Conservation (phyloP, 306 rosid genomes). For the Vicia faba region DNA sequence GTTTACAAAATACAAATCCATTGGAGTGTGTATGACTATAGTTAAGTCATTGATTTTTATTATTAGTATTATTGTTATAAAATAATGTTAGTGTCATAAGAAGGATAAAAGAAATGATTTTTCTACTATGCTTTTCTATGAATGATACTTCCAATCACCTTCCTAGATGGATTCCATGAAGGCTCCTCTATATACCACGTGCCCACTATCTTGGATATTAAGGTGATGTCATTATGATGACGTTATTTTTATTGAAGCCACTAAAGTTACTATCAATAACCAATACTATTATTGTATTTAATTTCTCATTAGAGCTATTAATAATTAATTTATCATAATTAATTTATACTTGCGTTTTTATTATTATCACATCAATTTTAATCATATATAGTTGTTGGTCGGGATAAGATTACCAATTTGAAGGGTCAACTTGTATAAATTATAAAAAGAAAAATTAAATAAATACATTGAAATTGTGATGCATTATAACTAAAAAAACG, state of each 20-base stretch:
- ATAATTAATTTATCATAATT: no score
- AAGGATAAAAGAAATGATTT: neutral
- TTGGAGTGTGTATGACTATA: conserved; percentile 4
- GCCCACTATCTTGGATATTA: conserved; percentile 27
- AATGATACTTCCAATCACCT: conserved; percentile 48
- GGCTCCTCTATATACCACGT: conserved; percentile 39
- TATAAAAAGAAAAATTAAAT: no score
- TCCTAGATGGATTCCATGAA: conserved; percentile 48
- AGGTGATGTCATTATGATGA: conserved; percentile 39
- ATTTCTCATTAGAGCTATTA: neutral
- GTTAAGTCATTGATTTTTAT: conserved; percentile 20
- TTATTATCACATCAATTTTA: no score
- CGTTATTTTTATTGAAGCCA: conserved; percentile 23
- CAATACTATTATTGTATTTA: neutral
- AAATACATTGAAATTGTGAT: no score
- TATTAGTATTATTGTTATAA: conserved; percentile 20
- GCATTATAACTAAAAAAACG: no score
- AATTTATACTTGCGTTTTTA: no score
- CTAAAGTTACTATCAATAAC: neutral
- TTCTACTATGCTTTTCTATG: conserved; percentile 16
- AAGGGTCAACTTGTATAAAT: no score
- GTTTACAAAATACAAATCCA: conserved; percentile 53
- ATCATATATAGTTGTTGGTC: no score
- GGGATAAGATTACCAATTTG: no score
- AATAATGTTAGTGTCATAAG: neutral